Conservation (phyloP, 1,284 basidiomycete genomes). For the Takashimella koratensis region DNA sequence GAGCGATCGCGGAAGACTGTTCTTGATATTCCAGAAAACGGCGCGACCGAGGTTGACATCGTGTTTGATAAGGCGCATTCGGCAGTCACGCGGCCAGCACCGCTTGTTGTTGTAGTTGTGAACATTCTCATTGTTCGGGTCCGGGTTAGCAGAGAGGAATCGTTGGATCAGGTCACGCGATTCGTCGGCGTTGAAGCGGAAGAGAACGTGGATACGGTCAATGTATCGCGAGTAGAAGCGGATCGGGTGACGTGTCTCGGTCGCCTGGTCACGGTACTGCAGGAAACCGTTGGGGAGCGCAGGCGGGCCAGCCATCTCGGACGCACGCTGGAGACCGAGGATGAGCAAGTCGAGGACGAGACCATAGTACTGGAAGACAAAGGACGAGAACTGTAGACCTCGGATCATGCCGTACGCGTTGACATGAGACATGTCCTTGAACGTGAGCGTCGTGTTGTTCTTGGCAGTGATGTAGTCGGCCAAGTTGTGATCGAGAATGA, state of each 20-base stretch:
- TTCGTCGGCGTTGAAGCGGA: slow-evolving; percentile 98
- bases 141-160: slow-evolving; percentile 92
- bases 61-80: slow-evolving; percentile 99
- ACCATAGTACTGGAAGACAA: slow-evolving; percentile 96
- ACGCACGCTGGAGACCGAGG: slow-evolving; percentile 87
- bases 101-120: slow-evolving; percentile 99
- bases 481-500: slow-evolving; percentile 94
- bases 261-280: slow-evolving; percentile 87
- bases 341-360: slow-evolving; percentile 87
- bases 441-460: slow-evolving; percentile 90
- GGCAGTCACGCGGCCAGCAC: slow-evolving; percentile 98
- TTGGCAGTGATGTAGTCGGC: slow-evolving; percentile 98
- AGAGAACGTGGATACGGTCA: slow-evolving; percentile 88
- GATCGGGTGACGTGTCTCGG: slow-evolving; percentile 91
- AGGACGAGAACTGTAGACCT: slow-evolving; percentile 91
- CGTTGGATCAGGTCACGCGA: slow-evolving; percentile 96
- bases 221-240: slow-evolving; percentile 93
- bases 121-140: slow-evolving; percentile 97
- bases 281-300: slow-evolving; percentile 94
- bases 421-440: slow-evolving; percentile 66
- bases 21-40: slow-evolving; percentile 99
- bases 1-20: slow-evolving; percentile 88
- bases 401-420: slow-evolving; percentile 71
- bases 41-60: slow-evolving; percentile 98
- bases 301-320: slow-evolving; percentile 94